phyloP scores from a whole-genome alignment of 139 green algal genomes.

The Chlamydomonas eustigma region DNA sequence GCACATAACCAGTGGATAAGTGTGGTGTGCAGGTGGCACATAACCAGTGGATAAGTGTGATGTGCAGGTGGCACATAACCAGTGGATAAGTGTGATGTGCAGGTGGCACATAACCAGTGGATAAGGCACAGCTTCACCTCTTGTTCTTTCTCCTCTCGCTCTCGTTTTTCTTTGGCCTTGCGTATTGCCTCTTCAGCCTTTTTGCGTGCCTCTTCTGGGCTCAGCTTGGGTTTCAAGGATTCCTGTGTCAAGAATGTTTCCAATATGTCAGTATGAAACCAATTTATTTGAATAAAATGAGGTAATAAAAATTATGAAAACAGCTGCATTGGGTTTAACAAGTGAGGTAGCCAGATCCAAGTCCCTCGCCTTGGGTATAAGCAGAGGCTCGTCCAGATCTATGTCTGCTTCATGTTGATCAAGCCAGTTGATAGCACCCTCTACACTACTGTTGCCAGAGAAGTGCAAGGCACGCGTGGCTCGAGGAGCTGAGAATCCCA shows the following conservation, averaged over 20 bases:
- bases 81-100: too few relatives aligned
- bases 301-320: too few relatives aligned
- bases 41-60: too few relatives aligned
- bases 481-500: conserved; percentile 57
- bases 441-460: conserved; percentile 9
- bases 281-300: too few relatives aligned
- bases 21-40: too few relatives aligned
- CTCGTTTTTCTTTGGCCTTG: conserved; percentile 59
- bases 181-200: conserved; percentile 62
- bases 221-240: conserved; percentile 47
- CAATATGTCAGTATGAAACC: too few relatives aligned
- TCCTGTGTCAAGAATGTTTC: too few relatives aligned
- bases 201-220: conserved; percentile 67
- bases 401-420: conserved; percentile 72
- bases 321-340: too few relatives aligned
- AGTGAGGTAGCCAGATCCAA: too few relatives aligned
- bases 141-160: conserved; percentile 60
- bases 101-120: too few relatives aligned
- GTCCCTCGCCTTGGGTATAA: conserved; percentile 65
- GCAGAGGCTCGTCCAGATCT: conserved; percentile 69
- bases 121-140: conserved; percentile 20
- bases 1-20: too few relatives aligned
- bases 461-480: conserved; percentile 35
- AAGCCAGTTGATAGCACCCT: conserved; percentile 47
- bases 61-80: too few relatives aligned